Evolutionary conservation across 202 grass and related monocot species (phyloP), one percentile per base, ranked within the genome.

Genomic region (Musa balbisiana): DNA sequence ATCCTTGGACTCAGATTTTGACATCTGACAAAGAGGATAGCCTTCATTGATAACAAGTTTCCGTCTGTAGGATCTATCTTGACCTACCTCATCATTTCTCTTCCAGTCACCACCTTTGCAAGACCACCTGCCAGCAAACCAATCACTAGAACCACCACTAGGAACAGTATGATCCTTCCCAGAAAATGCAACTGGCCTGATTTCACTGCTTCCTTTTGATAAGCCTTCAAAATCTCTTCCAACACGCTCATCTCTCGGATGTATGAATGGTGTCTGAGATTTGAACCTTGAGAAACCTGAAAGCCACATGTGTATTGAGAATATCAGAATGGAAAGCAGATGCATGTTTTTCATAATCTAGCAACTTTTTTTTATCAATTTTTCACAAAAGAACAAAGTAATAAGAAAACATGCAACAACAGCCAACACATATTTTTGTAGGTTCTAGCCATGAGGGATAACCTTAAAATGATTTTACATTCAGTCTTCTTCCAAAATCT

Each of bases 31-130:
- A 80, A 93, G 80, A 80, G 87, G 82, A 81, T 80, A 99, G 25
- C 95, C 91, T 80, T 94, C 95, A 87, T 95, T 95, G 16, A 95
- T 79, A 64, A 94, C 87, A 89, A 92, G 70, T 76, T 92, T 99
- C 64, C 87, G 87, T 74, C 84, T 89, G 76, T 75, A 87, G 51
- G 78, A 81, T 78, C 74, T 89, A 62, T 92, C 90, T 85, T 85
- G 90, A 78, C 75, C 79, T 64, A 79, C 84, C 73, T 99, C 95
- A 68, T 94, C 91, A 51, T 95, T 91, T 85, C 89, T 87, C 80
- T 85, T 94, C 95, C 95, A 99, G 80, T 99, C 95, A 83, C 95
- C 95, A 67, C 95, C 89, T 92, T 87, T 87, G 81, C 88, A 94
- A 81, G 89, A 83, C 88, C 87, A 91, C 75, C 83, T 91, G 63